These are phyloP conservation scores for Colletotrichum kahawae DNA, from an alignment of 2,329 filamentous ascomycete genomes.

Conservation along the genomic window DNA sequence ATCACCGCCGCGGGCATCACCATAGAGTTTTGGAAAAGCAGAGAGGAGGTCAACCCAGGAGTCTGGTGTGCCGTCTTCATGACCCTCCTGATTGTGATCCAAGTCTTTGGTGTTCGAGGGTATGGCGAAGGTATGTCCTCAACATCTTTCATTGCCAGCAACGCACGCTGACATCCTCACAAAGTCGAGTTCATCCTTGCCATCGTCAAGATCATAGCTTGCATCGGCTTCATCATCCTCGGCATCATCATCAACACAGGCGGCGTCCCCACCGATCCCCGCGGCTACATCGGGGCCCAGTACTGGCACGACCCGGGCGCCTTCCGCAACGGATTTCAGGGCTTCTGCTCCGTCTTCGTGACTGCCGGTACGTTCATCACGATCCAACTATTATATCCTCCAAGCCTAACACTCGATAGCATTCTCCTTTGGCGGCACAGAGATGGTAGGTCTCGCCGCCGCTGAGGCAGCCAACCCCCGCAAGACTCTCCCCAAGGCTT, in stretches of 20 bases:
- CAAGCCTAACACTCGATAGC: conserved; percentile 37
- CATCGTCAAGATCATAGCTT: conserved; percentile 39
- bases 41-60: conserved; percentile 72
- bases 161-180: conserved; percentile 67
- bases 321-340: conserved; percentile 57
- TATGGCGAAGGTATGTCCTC: conserved; percentile 69
- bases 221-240: neutral
- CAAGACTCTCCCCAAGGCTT: conserved; percentile 75
- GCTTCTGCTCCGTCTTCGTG: conserved; percentile 74
- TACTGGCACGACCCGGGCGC: conserved; percentile 30
- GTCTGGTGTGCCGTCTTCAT: conserved; percentile 79
- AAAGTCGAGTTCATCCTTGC: conserved; percentile 68
- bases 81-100: conserved; percentile 66
- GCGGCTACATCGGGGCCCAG: conserved; percentile 40
- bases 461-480: conserved; percentile 81
- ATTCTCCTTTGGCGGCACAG: conserved; percentile 79
- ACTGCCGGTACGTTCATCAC: conserved; percentile 50
- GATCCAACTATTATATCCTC: fast-evolving
- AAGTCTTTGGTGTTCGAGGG: conserved; percentile 72
- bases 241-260: neutral
- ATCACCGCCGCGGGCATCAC: conserved; percentile 78
- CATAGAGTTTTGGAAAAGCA: conserved; percentile 75
- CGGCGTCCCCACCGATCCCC: conserved; percentile 47
- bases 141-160: conserved; percentile 60
- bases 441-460: conserved; percentile 78